Evolutionary conservation across 2,329 filamentous ascomycete species (phyloP), one percentile per base, ranked within the genome.

Genomic region (Aspergillus sp.): DNA sequence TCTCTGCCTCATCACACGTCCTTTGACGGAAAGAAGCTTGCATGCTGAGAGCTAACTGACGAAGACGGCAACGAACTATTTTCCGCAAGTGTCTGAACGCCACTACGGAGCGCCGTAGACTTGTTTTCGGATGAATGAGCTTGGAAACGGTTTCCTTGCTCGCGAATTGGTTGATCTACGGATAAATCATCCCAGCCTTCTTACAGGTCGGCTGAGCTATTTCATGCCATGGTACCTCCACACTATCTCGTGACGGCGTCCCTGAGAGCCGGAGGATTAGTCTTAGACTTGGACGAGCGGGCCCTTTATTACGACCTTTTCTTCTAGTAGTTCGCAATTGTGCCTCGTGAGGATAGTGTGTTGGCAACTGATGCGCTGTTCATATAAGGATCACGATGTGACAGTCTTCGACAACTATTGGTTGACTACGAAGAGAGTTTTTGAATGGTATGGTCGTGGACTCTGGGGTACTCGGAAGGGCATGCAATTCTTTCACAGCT

Each of bases 131-230:
- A 48, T 48, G 46, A 25, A 48, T 23, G 13, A 25, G 22, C 23
- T 15, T 48, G 19, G 22, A 48, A 25, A 25, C 43, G 34, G 34
- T 17, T 41, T 2, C 34, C 34, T 41, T 13, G 46, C 22, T 23
- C 22, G 15, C 13, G 46, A 25, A 23, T 48, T 58, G 19, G 48
- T 41, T 41, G 13, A 7, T 45, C 22, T 50, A 11, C 54, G 54
- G 54, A 57, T 50, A 56, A 51, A 31, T 34, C 22, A 57, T 51
- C 49, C 49, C 19, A 13, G 41, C 30, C 22, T 7, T 13, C 5
- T 47, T 22, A 57, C 28, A 43, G 45, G 34, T 28, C 45, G 25
- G 46, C 25, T 22, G 47, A 25, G 22, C 11, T 41, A 25, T 48
- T 25, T 7, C 22, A 23, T 25, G 17, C 47, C 46, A 50, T 50